These are phyloP conservation scores for Fusarium kyushuense DNA, from an alignment of 2,329 filamentous ascomycete species.

Conservation along the genomic window DNA sequence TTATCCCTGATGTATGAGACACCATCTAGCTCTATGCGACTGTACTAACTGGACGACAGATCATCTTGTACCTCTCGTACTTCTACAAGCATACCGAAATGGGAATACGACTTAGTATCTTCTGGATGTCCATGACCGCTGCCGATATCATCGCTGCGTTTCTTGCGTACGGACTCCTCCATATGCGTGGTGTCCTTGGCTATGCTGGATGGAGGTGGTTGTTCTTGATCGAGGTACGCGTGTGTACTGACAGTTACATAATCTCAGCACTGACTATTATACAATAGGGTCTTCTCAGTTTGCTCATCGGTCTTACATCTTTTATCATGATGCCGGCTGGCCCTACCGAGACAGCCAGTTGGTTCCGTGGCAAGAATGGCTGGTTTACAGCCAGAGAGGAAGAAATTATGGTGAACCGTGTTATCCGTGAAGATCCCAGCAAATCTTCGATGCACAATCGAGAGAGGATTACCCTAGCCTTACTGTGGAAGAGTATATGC, in stretches of 20 bases:
- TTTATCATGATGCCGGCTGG: background rate
- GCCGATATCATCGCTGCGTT: background rate
- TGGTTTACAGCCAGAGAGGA: background rate
- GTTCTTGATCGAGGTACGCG: background rate
- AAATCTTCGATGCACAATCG: background rate
- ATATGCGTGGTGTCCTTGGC: background rate
- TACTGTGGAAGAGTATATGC: background rate
- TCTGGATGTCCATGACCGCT: background rate
- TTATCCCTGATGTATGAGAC: background rate
- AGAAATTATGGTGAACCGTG: background rate
- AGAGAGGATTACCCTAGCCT: background rate
- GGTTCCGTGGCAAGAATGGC: background rate
- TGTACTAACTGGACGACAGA: rapidly evolving
- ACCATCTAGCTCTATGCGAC: rapidly evolving
- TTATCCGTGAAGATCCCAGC: background rate
- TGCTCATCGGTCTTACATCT: background rate
- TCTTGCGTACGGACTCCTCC: background rate
- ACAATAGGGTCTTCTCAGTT: background rate
- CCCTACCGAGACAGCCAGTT: background rate
- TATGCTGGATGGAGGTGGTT: background rate
- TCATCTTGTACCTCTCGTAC: background rate
- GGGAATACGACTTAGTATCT: background rate
- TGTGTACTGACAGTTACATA: too few species aligned
- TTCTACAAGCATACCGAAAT: background rate
- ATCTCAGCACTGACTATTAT: rapidly evolving